Evolutionary conservation across 1,284 basidiomycete species (phyloP).

Genomic region (Wolfiporia cocos): DNA sequence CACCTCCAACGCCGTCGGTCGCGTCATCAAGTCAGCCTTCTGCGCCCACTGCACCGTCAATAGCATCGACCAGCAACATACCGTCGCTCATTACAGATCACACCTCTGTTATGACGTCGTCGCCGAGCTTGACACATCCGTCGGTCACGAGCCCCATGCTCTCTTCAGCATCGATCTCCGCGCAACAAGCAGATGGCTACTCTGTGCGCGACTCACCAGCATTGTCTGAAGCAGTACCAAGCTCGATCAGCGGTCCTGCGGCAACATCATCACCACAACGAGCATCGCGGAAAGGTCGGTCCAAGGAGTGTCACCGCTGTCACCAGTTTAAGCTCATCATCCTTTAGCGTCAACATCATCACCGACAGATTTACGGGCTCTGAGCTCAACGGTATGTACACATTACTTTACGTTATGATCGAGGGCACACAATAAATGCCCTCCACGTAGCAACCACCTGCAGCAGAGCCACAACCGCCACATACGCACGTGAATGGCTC

Average conservation of each 20-base stretch:
- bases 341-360: constrained; percentile 19
- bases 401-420: constrained; percentile 7
- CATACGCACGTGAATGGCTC: constrained; percentile 17
- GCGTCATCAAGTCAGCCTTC: constrained; percentile 33
- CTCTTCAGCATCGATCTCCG: constrained; percentile 67
- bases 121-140: constrained; percentile 75
- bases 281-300: constrained; percentile 18
- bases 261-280: constrained; percentile 50
- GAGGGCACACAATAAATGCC: constrained; percentile 3
- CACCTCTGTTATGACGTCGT: constrained; percentile 48
- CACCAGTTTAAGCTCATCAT: background rate
- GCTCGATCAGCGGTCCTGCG: constrained; percentile 45
- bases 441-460: constrained; percentile 20
- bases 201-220: constrained; percentile 65
- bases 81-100: constrained; percentile 42
- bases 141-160: constrained; percentile 75
- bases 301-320: background rate
- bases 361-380: constrained; percentile 16
- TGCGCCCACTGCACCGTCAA: constrained; percentile 26
- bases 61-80: constrained; percentile 30
- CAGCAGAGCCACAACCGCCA: constrained; percentile 18
- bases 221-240: constrained; percentile 60
- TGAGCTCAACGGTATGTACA: constrained; percentile 15
- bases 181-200: constrained; percentile 59
- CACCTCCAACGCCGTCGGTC: constrained; percentile 23